These are phyloP conservation scores for Zea mays DNA, from an alignment of 176 grass and related monocot genomes.

Conservation along the genomic window Zm-B73-REFERENCE-NAM-5.0 NC_050096.1:254586001-254586500, in stretches of 20 bases:
- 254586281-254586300: constrained; percentile 51
- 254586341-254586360: constrained; percentile 20
- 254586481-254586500: constrained; percentile 22
- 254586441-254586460: constrained; percentile 21
- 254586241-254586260: constrained; percentile 76
- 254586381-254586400: not conserved
- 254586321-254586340: constrained; percentile 69
- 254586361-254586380: not conserved
- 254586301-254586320: constrained; percentile 56
- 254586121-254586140: constrained; percentile 21
- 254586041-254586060: not conserved
- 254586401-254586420: not conserved
- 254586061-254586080: not conserved
- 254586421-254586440: not conserved
- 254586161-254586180: constrained; percentile 25
- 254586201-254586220: constrained; percentile 42
- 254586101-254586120: not conserved
- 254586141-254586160: not conserved
- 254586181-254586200: constrained; percentile 6
- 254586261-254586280: constrained; percentile 77
- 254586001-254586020: not conserved
- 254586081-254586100: not conserved
- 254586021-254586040: not conserved
- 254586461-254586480: not conserved
- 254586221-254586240: constrained; percentile 93